Percentiles rank a stretch among this genome's conserved stretches.
Evolutionary conservation across 176 grass and related monocot species (phyloP).

Genomic region (Olyra latifolia): DNA sequence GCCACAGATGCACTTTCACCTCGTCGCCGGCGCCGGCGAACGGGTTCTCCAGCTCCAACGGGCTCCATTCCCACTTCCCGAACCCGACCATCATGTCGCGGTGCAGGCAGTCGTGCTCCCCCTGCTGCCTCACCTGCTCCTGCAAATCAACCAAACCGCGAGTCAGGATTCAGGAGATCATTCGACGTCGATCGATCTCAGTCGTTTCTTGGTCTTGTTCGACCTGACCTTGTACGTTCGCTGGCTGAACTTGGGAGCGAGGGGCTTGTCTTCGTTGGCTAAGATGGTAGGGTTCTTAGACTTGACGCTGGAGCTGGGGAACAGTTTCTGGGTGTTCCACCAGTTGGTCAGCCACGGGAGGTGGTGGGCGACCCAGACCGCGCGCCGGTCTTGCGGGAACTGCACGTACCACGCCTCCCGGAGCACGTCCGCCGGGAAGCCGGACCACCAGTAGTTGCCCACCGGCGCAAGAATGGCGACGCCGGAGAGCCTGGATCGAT

Average conservation of each 20-base stretch:
- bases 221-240: slow-evolving; percentile 30
- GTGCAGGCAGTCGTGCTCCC: slow-evolving; percentile 51
- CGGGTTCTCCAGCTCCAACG: slow-evolving; percentile 49
- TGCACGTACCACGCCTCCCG: slow-evolving; percentile 50
- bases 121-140: slow-evolving; percentile 59
- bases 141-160: not conserved
- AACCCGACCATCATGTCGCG: slow-evolving; percentile 69
- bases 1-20: slow-evolving; percentile 68
- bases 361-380: slow-evolving; percentile 58
- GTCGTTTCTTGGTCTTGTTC: not conserved
- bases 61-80: slow-evolving; percentile 65
- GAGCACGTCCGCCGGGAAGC: slow-evolving; percentile 57
- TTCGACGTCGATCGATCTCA: not conserved
- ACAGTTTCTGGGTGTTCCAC: slow-evolving; percentile 71
- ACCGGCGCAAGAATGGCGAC: slow-evolving; percentile 59
- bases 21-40: slow-evolving; percentile 38
- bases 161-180: not conserved
- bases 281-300: not conserved
- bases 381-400: slow-evolving; percentile 46
- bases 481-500: slow-evolving; percentile 49
- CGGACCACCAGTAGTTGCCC: slow-evolving; percentile 69
- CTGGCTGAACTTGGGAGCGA: slow-evolving; percentile 23
- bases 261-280: slow-evolving; percentile 20
- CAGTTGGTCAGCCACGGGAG: slow-evolving; percentile 69
- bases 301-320: slow-evolving; percentile 53